Percentiles rank a stretch among this genome's conserved stretches.
Evolutionary conservation across 1,139 yeast species (phyloP).

Genomic region (Ogataea hybrid): DNA sequence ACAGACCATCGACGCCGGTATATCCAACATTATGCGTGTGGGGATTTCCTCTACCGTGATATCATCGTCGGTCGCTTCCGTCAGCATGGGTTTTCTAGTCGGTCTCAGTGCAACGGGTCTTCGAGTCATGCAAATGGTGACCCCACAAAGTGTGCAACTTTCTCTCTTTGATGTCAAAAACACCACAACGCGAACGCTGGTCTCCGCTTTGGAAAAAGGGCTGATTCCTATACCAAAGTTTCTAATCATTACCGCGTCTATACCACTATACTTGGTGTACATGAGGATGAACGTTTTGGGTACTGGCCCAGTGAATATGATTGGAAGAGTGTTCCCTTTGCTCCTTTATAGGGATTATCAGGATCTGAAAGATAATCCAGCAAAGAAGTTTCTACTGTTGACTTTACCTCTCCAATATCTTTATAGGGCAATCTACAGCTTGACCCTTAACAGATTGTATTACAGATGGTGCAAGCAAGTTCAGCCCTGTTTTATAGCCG

Average conservation of each 20-base stretch:
- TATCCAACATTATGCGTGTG: constrained; percentile 20
- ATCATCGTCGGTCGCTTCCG: constrained; percentile 19
- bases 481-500: constrained; percentile 33
- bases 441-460: constrained; percentile 46
- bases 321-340: constrained; percentile 17
- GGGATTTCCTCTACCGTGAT: constrained; percentile 21
- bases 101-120: constrained; percentile 34
- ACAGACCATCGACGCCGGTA: constrained; percentile 24
- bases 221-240: constrained; percentile 22
- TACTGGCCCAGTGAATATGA: constrained; percentile 7
- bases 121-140: constrained; percentile 25
- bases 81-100: constrained; percentile 29
- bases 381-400: constrained; percentile 15
- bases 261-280: constrained; percentile 26
- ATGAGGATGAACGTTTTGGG: constrained; percentile 17
- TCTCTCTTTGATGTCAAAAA: constrained; percentile 34
- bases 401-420: constrained; percentile 32
- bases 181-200: constrained; percentile 25
- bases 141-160: constrained; percentile 35
- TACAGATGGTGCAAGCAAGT: constrained; percentile 35
- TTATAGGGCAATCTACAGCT: constrained; percentile 40
- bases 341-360: constrained; percentile 15
- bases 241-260: constrained; percentile 19
- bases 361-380: constrained; percentile 13
- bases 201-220: constrained; percentile 30